phyloP scores from a whole-genome alignment of 2,329 filamentous ascomycete genomes.

The Verticillium tricorpus region DNA sequence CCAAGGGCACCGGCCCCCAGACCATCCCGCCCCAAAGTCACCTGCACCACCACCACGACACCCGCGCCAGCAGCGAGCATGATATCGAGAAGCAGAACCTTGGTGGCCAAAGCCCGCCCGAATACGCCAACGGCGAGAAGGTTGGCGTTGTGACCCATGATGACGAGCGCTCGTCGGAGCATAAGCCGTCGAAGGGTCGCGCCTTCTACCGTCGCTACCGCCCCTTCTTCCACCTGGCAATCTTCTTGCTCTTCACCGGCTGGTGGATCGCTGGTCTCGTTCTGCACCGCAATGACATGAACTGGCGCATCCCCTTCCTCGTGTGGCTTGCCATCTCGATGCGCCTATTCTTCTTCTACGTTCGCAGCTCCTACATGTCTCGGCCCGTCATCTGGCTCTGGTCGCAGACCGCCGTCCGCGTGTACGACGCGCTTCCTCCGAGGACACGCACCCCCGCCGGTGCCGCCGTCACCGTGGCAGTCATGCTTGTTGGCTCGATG shows the following conservation, averaged over 20 bases:
- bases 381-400: slow-evolving; percentile 64
- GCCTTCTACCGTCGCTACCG: slow-evolving; percentile 40
- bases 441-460: slow-evolving; percentile 60
- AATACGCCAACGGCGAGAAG: slow-evolving; percentile 37
- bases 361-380: slow-evolving; percentile 63
- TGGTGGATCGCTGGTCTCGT: slow-evolving; percentile 78
- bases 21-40: slow-evolving; percentile 32
- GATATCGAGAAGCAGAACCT: slow-evolving; percentile 19
- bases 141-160: slow-evolving; percentile 23
- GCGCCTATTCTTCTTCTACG: slow-evolving; percentile 68
- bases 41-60: slow-evolving; percentile 16
- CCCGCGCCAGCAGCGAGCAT: slow-evolving; percentile 30
- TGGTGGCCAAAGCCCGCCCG: slow-evolving; percentile 21
- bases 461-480: slow-evolving; percentile 58
- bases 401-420: slow-evolving; percentile 56
- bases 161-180: slow-evolving; percentile 15
- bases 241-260: slow-evolving; percentile 41
- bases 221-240: slow-evolving; percentile 39
- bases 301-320: slow-evolving; percentile 82
- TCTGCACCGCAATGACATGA: slow-evolving; percentile 65
- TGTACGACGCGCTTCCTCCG: slow-evolving; percentile 60
- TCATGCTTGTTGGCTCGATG: slow-evolving; percentile 76
- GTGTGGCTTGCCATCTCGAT: slow-evolving; percentile 72
- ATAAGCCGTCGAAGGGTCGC: slow-evolving; percentile 19
- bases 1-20: slow-evolving; percentile 29